Conservation (phyloP, 169 alveolate species). For the Plasmodium sp. region DNA sequence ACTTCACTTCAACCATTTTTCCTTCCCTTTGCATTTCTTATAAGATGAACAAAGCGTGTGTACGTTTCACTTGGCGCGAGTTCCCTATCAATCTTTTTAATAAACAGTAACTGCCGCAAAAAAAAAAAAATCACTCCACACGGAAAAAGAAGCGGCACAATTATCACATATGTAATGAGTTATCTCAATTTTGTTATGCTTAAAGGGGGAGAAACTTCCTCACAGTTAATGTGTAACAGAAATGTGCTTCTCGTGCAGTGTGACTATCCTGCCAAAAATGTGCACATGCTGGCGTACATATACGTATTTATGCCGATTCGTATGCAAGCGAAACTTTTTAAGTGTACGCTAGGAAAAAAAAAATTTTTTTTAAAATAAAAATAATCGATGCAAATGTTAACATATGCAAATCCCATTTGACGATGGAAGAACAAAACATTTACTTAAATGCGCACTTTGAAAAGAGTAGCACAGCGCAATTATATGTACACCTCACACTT, state of each 20-base stretch:
- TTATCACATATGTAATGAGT: background rate
- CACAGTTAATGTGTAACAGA: background rate
- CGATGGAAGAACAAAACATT: background rate
- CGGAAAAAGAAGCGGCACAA: background rate
- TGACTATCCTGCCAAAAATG: background rate
- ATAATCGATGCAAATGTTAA: background rate
- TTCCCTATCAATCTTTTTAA: background rate
- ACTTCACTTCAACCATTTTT: conserved; percentile 8
- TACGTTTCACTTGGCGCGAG: background rate
- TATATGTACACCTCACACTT: background rate
- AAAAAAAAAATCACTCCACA: background rate
- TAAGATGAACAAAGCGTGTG: background rate
- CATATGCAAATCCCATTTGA: background rate
- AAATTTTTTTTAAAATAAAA: background rate
- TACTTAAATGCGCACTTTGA: background rate
- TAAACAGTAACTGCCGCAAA: background rate
- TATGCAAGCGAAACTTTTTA: background rate
- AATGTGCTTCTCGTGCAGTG: background rate
- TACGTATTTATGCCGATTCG: background rate
- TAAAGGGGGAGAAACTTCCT: background rate
- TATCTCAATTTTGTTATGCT: background rate
- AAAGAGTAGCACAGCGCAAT: background rate
- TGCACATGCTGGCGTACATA: background rate
- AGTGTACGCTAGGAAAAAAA: background rate
- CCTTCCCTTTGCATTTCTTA: background rate